These are phyloP conservation scores for Madurella mycetomatis DNA, from an alignment of 2,329 filamentous ascomycete species.

Conservation along the genomic window DNA sequence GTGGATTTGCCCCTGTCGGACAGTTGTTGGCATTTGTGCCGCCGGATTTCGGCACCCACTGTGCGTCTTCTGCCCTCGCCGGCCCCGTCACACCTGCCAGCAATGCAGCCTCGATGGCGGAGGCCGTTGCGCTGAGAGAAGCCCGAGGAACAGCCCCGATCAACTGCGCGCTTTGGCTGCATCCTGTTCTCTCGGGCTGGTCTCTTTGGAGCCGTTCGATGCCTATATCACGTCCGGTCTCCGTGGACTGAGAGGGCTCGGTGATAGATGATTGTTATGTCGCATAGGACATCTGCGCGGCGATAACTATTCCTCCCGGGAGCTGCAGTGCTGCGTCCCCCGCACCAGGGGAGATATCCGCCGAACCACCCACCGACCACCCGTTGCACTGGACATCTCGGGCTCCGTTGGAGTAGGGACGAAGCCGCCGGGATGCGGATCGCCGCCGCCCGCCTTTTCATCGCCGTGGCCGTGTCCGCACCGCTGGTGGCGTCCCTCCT, in stretches of 20 bases:
- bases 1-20: background rate
- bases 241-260: background rate
- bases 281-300: constrained; percentile 15
- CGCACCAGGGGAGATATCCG: constrained; percentile 6
- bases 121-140: background rate
- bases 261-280: constrained; percentile 18
- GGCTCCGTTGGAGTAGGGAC: background rate
- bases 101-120: background rate
- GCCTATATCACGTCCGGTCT: background rate
- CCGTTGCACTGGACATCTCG: too few relatives aligned
- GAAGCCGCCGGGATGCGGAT: constrained; percentile 17
- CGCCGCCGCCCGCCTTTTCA: constrained; percentile 8
- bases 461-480: constrained; percentile 15
- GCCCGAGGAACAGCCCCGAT: background rate
- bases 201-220: background rate
- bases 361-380: background rate
- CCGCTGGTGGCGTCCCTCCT: constrained; percentile 34
- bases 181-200: background rate
- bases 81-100: constrained; percentile 19
- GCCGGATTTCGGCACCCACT: background rate
- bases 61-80: background rate
- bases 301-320: constrained; percentile 18
- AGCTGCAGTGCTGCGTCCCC: constrained; percentile 20
- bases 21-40: background rate
- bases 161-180: constrained; percentile 15